Base-by-base conservation (phyloP, 495 filamentous ascomycete species). In the Entonaema liquescens region DNA sequence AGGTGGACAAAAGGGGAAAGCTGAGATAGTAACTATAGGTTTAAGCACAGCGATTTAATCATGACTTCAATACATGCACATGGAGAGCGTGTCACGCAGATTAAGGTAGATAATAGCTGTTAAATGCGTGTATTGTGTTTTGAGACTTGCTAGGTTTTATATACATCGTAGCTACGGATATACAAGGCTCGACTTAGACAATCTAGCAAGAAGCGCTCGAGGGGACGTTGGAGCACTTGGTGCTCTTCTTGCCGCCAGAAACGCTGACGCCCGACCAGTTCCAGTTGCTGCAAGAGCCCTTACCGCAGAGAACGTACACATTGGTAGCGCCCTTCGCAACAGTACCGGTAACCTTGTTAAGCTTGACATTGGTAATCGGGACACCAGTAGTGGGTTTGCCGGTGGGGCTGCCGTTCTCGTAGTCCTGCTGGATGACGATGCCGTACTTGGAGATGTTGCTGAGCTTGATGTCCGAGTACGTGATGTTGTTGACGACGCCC, bases 371-470 rank as follows among this genome's bases (percentile, higher is more conserved):
- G 13, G 86, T 89, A 68, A 92, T 90, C 2, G 86, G 83, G 26
- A 91, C 84, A 21, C 89, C 88, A 44, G 72, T 84, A 2, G 89
- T 89, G 17, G 89, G 85, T 3, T 61, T 86, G n/a, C 88, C 88
- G 26, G 85, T 89, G 2, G 84, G 87, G 69, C 79, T 80, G 36
- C 88, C 89, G 66, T 89, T 89, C 80, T 87, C 77, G 71, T 91
- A 92, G 76, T 91, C 89, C 78, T 92, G 90, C 79, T 92, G 79
- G 50, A 92, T 87, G 65, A 89, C 81, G 54, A 92, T 86, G 54
- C 89, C 90, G 73, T 91, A 89, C 26, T 85, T 83, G 50, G 82
- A 78, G 74, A 90, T 90, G 25, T 79, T 77, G 55, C 81, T 83
- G 4, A 91, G 82, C 11, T 79, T 81, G 78, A 91, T 90, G 70